Conservation (phyloP, 148 eudicot species). For the Mesembryanthemum crystallinum region DNA sequence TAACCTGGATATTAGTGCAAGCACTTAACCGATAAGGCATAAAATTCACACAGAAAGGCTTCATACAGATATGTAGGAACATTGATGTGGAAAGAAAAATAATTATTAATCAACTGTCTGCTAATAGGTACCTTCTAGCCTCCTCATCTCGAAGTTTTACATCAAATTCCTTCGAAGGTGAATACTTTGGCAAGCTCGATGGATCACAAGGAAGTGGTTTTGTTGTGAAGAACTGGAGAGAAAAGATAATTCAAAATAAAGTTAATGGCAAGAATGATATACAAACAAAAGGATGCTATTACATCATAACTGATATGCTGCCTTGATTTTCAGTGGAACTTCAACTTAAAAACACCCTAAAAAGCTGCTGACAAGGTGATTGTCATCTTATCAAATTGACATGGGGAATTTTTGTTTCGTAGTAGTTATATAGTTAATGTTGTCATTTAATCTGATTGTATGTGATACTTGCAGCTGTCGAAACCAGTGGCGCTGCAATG, state of each 20-base stretch:
- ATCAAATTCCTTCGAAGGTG: slow-evolving; percentile 80
- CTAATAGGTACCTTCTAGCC: slow-evolving; percentile 53
- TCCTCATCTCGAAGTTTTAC: slow-evolving; percentile 73
- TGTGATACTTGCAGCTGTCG: not conserved
- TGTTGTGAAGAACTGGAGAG: slow-evolving; percentile 68
- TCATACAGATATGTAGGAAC: not conserved
- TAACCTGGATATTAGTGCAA: not conserved
- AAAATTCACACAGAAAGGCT: not conserved
- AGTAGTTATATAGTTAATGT: not conserved
- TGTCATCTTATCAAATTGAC: not conserved
- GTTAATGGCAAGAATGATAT: not conserved
- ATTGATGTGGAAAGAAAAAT: not conserved
- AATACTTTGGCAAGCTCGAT: slow-evolving; percentile 69
- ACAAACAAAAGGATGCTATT: not conserved
- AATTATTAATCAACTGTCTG: not conserved
- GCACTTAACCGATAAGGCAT: not conserved
- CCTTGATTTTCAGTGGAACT: not conserved
- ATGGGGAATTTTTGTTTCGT: not conserved
- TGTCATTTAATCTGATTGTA: not conserved
- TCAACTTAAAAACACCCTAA: not conserved
- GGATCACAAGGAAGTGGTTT: slow-evolving; percentile 81
- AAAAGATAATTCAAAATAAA: not conserved
- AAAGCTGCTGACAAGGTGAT: too few relatives aligned
- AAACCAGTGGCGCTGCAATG: not conserved
- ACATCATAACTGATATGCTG: not conserved